Percentiles rank a stretch among this genome's conserved stretches.
Conservation (phyloP, 805 yeast species). For the Kazachstania viticola region DNA sequence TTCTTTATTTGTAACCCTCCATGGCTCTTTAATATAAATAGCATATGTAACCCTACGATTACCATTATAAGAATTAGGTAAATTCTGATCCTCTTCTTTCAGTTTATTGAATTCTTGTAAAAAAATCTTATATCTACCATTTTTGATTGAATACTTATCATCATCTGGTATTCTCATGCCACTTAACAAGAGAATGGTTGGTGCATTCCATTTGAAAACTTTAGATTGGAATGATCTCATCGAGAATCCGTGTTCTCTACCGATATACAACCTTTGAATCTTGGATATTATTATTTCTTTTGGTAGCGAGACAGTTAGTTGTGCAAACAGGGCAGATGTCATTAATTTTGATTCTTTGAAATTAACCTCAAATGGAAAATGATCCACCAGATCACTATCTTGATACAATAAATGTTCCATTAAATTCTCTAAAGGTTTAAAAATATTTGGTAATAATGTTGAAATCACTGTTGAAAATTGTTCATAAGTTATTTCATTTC, state of each 20-base stretch:
- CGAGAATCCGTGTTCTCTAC: conserved; percentile 67
- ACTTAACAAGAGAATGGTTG: conserved; percentile 56
- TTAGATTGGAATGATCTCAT: conserved; percentile 77
- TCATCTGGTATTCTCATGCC: conserved; percentile 42
- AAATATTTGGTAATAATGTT: conserved; percentile 32
- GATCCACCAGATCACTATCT: conserved; percentile 13
- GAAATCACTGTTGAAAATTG: conserved; percentile 27
- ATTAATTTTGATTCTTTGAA: conserved; percentile 8
- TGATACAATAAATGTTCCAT: conserved; percentile 34
- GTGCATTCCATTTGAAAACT: conserved; percentile 84
- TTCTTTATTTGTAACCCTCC: conserved; percentile 63
- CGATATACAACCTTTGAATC: conserved; percentile 48
- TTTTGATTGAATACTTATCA: conserved; percentile 17
- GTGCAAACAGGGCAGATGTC: conserved; percentile 29
- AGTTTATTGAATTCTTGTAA: conserved; percentile 37
- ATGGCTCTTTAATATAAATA: conserved; percentile 55
- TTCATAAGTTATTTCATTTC: conserved; percentile 16
- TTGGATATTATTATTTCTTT: conserved; percentile 16
- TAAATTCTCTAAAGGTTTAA: conserved; percentile 34
- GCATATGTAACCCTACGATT: conserved; percentile 45
- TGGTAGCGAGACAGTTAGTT: conserved; percentile 30
- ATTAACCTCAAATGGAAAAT: conserved; percentile 1
- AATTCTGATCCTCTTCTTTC: conserved; percentile 22
- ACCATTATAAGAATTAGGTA: conserved; percentile 6
- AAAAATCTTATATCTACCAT: conserved; percentile 38